Evolutionary conservation across 1,284 basidiomycete species (phyloP), one percentile per base, ranked within the genome.

Genomic region (Irpex sp.): DNA sequence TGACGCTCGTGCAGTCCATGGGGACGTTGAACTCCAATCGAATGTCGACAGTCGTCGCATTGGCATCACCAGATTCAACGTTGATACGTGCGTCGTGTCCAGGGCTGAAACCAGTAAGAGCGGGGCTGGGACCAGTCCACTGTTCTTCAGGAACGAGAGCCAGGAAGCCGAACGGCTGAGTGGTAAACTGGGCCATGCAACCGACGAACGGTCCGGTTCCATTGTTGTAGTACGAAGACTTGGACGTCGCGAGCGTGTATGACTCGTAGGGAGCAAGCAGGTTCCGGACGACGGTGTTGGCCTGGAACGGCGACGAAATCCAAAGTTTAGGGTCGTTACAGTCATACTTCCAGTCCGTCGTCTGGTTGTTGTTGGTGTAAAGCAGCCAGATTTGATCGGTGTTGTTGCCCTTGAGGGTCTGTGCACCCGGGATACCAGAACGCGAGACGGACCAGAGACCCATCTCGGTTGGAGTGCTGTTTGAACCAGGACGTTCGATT

Each of bases 391-490:
- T 81, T 64, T 89, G 84, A 63, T 87, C 86, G 15, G 82, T 81
- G 68, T 84, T 80, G 54, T 78, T 80, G 3, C 88, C 87, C 1
- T 76, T 77, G 53, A 90, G 77, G 2, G 72, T 83, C 72, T 93
- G 88, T 26, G 81, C 75, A 31, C 71, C 75, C 0, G 76, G 33
- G 43, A 93, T 81, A 11, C 81, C 87, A 3, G 87, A 79, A 37
- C 93, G 86, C 4, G 87, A 86, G 19, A 88, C 84, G 1, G 92
- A 90, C 90, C 91, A 96, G 15, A 95, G 78, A 65, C 94, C 94
- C 81, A 94, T 86, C 75, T 95, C 92, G 0, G 94, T 94, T 54
- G 73, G 71, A 0, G 92, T 93, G 6, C 74, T 70, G 72, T 94
- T 93, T 15, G 94, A 96, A 73, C 94, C 93, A 3, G 93, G 92